These are phyloP conservation scores for Colletotrichum sp. DNA, from an alignment of 2,329 filamentous ascomycete genomes.

Conservation along the genomic window DNA sequence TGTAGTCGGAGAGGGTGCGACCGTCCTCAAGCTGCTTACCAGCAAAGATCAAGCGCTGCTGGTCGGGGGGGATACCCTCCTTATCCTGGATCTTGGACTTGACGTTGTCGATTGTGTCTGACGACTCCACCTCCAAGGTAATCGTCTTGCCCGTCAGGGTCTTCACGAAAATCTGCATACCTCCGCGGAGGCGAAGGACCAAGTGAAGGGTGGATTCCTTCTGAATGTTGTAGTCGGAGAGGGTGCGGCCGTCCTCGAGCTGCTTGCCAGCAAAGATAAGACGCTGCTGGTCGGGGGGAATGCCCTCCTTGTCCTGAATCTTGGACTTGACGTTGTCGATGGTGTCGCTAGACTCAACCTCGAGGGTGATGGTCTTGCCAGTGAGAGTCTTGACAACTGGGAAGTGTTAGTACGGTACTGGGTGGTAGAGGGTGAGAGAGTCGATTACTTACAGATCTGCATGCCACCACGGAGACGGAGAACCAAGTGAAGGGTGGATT, in stretches of 20 bases:
- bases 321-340: constrained; percentile 98
- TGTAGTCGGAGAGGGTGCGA: constrained; percentile 91
- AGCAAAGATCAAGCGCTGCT: constrained; percentile 92
- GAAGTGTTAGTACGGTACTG: background rate
- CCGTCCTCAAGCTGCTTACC: constrained; percentile 95
- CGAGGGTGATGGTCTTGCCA: constrained; percentile 92
- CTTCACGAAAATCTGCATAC: constrained; percentile 91
- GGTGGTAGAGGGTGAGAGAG: accelerated
- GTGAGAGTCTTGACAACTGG: constrained; percentile 80
- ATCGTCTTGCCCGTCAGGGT: constrained; percentile 93
- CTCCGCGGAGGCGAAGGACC: constrained; percentile 86
- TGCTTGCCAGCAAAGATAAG: constrained; percentile 97
- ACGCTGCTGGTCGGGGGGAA: constrained; percentile 94
- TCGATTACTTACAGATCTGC: constrained; percentile 57
- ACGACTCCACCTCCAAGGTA: constrained; percentile 87
- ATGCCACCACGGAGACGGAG: constrained; percentile 73
- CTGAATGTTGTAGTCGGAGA: constrained; percentile 95
- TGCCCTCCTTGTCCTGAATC: constrained; percentile 98
- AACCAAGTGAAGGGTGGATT: constrained; percentile 76
- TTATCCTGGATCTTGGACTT: constrained; percentile 94
- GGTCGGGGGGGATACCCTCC: constrained; percentile 92
- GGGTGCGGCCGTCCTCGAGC: constrained; percentile 90
- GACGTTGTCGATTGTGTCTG: constrained; percentile 92
- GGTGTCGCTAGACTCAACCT: constrained; percentile 88
- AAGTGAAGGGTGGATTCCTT: constrained; percentile 89